Percentiles rank a stretch among this genome's conserved stretches.
phyloP scores from a whole-genome alignment of 2,329 filamentous ascomycete species.

The Phialophora chinensis region DNA sequence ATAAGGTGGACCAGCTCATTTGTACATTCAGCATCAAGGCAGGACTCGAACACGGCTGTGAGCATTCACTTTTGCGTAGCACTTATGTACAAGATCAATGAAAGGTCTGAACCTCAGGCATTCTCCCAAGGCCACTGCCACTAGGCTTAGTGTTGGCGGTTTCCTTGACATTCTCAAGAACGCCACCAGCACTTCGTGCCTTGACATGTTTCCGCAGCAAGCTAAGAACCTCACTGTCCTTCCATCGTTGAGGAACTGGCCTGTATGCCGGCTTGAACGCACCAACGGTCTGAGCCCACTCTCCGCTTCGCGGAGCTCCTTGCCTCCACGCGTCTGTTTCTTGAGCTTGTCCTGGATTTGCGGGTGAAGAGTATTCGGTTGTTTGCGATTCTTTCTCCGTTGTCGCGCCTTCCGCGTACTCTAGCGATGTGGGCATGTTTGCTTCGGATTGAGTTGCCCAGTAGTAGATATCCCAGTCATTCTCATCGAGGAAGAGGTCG shows the following conservation, averaged over 20 bases:
- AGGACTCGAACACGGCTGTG: background rate
- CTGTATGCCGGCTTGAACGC: conserved; percentile 93
- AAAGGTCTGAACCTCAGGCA: conserved; percentile 55
- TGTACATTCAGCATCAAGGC: background rate
- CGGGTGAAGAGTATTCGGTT: conserved; percentile 36
- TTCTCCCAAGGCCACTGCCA: conserved; percentile 51
- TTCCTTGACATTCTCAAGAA: conserved; percentile 42
- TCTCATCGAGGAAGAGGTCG: conserved; percentile 94
- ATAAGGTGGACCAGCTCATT: background rate
- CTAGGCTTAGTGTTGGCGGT: conserved; percentile 34
- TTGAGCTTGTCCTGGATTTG: conserved; percentile 43
- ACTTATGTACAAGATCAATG: conserved; percentile 38
- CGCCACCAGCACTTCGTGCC: conserved; percentile 68
- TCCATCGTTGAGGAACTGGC: conserved; percentile 86
- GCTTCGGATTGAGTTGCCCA: conserved; percentile 88
- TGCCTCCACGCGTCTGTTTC: conserved; percentile 58
- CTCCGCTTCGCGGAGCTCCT: conserved; percentile 66
- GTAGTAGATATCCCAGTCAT: conserved; percentile 99
- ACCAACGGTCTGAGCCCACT: conserved; percentile 96
- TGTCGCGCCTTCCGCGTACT: conserved; percentile 60
- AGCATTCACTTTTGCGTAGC: background rate
- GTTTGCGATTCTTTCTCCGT: conserved; percentile 27
- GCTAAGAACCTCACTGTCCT: conserved; percentile 76
- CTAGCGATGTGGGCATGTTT: conserved; percentile 59
- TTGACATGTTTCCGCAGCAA: conserved; percentile 82